Evolutionary conservation across 2,329 filamentous ascomycete species (phyloP), one percentile per base, ranked within the genome.

Genomic region (Fusarium albidum): DNA sequence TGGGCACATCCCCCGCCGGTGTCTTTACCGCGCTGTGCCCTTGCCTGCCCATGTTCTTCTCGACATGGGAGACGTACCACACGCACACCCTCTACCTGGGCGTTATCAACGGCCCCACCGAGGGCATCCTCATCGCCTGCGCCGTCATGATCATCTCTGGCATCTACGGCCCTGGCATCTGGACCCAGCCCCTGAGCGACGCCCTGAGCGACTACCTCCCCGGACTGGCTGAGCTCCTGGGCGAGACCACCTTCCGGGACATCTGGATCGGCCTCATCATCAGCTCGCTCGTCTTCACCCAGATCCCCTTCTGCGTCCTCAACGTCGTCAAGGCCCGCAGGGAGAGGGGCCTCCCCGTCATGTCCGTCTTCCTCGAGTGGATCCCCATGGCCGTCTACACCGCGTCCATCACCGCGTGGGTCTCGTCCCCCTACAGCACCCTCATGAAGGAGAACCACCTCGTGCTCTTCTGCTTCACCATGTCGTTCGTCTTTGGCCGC

Each of bases 31-130:
- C 93, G 2, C 79, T 99, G 35, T 87, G 94, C 55, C 95, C 95
- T 2, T 96, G 92, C 66, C 79, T 99, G 37, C 91, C 95, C 55
- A 99, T 99, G 95, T 99, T 96, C 81, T 97, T 99, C 77, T 97
- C 94, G 4, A 99, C 95, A 3, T 99, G 95, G 95, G 95, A 99
- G 77, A 99, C 95, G 1, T 99, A 97, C 73, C 95, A 99, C 76
- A 97, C 95, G 6, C 95, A 99, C 73, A 98, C 95, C 0, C 80
- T 99, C 6, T 99, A 96, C 74, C 86, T 99, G 11, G 95, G 95
- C 49, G 92, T 94, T 72, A 90, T 99, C 83, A 99, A 99, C 73
- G 95, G 95, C 1, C 95, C 95, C 3, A 99, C 95, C 28, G 95
- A 99, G 78, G 95, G 95, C 15, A 80, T 99, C 28, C 87, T 98